Conservation (phyloP, 768 basidiomycete genomes). For the Suillus alpinus region DNA sequence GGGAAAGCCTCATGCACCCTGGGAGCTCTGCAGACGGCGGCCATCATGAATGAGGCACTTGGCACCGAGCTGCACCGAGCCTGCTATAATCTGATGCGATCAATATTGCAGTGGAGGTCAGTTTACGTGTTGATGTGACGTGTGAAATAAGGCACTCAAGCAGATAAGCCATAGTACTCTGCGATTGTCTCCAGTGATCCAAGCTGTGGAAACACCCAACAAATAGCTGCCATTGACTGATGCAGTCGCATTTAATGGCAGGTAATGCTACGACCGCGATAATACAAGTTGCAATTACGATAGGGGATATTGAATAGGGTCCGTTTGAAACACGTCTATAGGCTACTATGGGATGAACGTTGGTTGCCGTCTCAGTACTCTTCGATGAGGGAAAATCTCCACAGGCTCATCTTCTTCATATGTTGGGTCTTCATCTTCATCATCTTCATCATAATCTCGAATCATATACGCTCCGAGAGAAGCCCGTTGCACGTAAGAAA, state of each 20-base stretch:
- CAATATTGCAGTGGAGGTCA: background rate
- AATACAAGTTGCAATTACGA: background rate
- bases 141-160: background rate
- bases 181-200: too few relatives aligned
- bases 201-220: background rate
- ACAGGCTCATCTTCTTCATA: constrained; percentile 8
- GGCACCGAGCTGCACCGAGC: background rate
- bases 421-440: constrained; percentile 4
- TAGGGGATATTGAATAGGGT: background rate
- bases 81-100: background rate
- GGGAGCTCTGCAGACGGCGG: background rate
- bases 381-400: background rate
- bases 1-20: background rate
- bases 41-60: background rate
- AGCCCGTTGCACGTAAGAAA: background rate
- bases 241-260: too few relatives aligned
- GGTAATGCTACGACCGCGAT: background rate
- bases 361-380: background rate
- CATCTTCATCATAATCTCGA: constrained; percentile 7
- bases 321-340: background rate
- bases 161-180: too few relatives aligned
- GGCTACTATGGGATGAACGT: background rate
- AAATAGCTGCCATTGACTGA: background rate
- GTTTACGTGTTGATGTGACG: background rate
- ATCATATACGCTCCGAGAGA: background rate